A percentile compares a stretch with the other conserved stretches of the same genome.
Conservation (phyloP, 1,284 basidiomycete species). For the Grifola frondosa region DNA sequence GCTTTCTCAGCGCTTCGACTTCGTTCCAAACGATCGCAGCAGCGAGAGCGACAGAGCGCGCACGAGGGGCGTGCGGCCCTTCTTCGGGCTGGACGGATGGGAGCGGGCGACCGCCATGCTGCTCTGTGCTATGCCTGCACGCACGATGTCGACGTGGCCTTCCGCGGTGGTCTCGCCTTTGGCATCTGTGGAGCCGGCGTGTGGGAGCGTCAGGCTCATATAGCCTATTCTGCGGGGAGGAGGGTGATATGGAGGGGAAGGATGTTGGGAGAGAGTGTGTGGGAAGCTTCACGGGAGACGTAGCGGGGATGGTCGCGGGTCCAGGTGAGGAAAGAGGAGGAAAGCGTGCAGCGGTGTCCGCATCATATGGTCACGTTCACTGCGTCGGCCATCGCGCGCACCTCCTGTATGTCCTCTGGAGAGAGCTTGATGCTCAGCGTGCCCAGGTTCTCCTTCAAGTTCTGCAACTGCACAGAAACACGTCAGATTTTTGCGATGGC, state of each 20-base stretch:
- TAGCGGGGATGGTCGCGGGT: constrained; percentile 6
- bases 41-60: constrained; percentile 22
- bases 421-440: constrained; percentile 33
- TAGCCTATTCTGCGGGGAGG: constrained; percentile 43
- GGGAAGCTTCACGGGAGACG: constrained; percentile 23
- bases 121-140: constrained; percentile 73
- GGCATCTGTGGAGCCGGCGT: constrained; percentile 44
- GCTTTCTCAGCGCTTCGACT: constrained; percentile 25
- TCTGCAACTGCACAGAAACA: constrained; percentile 38
- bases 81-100: constrained; percentile 3
- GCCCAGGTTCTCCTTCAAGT: constrained; percentile 43
- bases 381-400: constrained; percentile 31
- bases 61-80: constrained; percentile 15
- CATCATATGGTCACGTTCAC: constrained; percentile 24
- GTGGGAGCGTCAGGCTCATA: constrained; percentile 71
- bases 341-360: constrained; percentile 16
- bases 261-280: constrained; percentile 35
- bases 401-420: constrained; percentile 32
- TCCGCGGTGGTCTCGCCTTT: constrained; percentile 35
- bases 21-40: constrained; percentile 18
- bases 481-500: constrained; percentile 9
- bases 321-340: constrained; percentile 13
- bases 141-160: constrained; percentile 67
- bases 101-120: constrained; percentile 68
- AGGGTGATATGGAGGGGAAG: constrained; percentile 17